These are phyloP conservation scores for Penicillium thymicola DNA, from an alignment of 2,329 filamentous ascomycete species.

Conservation along the genomic window DNA sequence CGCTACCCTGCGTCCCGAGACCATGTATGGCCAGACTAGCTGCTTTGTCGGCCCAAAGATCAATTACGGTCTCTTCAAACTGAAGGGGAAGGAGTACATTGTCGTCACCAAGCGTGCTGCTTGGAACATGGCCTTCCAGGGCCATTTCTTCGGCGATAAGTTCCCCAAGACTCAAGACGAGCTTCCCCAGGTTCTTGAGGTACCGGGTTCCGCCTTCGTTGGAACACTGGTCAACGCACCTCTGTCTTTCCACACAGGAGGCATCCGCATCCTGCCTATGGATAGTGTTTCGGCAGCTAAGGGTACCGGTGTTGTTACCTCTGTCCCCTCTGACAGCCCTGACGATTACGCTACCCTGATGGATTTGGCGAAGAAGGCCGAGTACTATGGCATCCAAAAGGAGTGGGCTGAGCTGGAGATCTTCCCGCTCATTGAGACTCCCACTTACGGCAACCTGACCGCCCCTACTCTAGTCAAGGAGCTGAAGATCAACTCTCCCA, in stretches of 20 bases:
- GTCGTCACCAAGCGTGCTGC: constrained; percentile 78
- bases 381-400: constrained; percentile 93
- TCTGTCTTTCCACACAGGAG: constrained; percentile 77
- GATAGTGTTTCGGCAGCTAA: constrained; percentile 87
- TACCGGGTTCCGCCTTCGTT: constrained; percentile 75
- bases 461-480: constrained; percentile 83
- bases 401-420: constrained; percentile 94
- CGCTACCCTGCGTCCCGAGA: constrained; percentile 90
- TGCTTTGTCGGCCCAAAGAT: constrained; percentile 93
- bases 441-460: constrained; percentile 78
- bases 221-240: constrained; percentile 89
- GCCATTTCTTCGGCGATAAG: constrained; percentile 63
- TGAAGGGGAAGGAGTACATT: constrained; percentile 73
- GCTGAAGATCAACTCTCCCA: constrained; percentile 94
- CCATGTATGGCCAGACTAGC: constrained; percentile 97
- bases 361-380: constrained; percentile 90
- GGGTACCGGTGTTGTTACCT: constrained; percentile 95
- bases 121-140: constrained; percentile 95
- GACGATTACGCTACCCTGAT: constrained; percentile 89
- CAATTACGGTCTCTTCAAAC: constrained; percentile 83
- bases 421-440: constrained; percentile 82
- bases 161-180: constrained; percentile 63
- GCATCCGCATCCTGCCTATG: constrained; percentile 91
- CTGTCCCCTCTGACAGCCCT: constrained; percentile 89
- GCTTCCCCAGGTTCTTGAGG: constrained; percentile 69